Base-by-base conservation (phyloP, 345 rosid species). In the Capsella bursapastoris region DNA sequence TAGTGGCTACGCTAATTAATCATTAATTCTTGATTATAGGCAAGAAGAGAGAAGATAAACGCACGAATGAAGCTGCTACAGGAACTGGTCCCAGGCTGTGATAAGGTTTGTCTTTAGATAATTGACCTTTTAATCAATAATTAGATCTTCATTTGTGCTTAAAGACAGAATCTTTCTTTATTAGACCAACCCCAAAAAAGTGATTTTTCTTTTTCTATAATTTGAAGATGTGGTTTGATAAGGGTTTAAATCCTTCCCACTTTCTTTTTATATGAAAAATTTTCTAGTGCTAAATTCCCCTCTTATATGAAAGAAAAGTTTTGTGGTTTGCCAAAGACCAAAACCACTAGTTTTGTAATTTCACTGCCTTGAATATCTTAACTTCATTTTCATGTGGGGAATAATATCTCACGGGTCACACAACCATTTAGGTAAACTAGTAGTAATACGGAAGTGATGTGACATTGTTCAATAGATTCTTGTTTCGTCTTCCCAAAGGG, bases 1-100 rank as follows among this genome's bases (percentile, higher is more conserved):
- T 70, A 65, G 56, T 57, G 31, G 48, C 11, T 63, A 56, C 3
- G 52, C 18, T 67, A 16, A 68, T 52, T 32, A 16, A 43, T 50
- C 18, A 12, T 48, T 63, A 38, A 47, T 11, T 64, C n/a, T n/a
- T 35, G 35, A 57, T 60, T 69, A 53, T 38, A 88, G 93, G 93
- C 93, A n/a, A 88, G 93, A 81, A 88, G 90, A 59, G 93, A 88
- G 87, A 88, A 88, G 77, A 88, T 88, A 47, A 88, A 88, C 75
- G 85, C 87, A 61, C 81, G 90, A 76, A 88, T 88, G 93, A 88
- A 88, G 83, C 71, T 88, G 43, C 81, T 88, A 48, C 90, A 88
- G 6, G 93, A 88, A 71, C 86, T 88, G 85, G 93, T 88, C 83
- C 93, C 93, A 52, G 90, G 93, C 50, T 88, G 93, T 82, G 84